Base-by-base conservation (phyloP, 352 stramenopile genomes). In the Pythium volutum region DNA sequence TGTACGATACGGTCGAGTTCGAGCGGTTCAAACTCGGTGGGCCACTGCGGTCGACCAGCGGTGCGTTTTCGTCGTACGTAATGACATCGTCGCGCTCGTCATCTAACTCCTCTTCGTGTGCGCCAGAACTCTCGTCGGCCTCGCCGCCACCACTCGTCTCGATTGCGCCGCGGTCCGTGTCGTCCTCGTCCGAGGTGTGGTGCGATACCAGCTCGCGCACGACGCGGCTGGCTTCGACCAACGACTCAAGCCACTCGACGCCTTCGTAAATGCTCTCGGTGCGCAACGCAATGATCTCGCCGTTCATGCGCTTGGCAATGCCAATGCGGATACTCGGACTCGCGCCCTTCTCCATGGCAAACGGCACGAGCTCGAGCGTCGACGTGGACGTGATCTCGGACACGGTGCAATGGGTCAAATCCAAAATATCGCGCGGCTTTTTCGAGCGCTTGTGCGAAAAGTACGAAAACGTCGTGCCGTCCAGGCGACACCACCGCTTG, bases 231-330 rank as follows among this genome's bases (percentile, higher is more conserved):
- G 83, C 83, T 54, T 92, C 80, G 2, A 73, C 85, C 11, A 92
- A 69, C 2, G 79, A 88, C 50, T 93, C 84, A 4, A 93, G 66
- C 84, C 84, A 93, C 55, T 93, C 84, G 33, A 81, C 81, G 18
- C 84, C 84, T 71, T 93, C 84, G 51, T 89, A 89, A 42, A 91
- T 88, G 52, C 76, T 90, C 47, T 93, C 84, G 0, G 81, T 89
- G 23, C 81, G 74, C 25, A 93, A 41, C 5, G 83, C 81, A 15
- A 91, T 38, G 22, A 88, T 77, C 57, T 91, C 79, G 2, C 84
- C 84, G 27, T 81, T 88, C 0, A 74, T 66, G 47, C 54, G 26
- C 22, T 87, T 88, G 26, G 75, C 76, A 43, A 93, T 89, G 4
- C 78, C 81, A 25, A 93, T 90, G 15, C 76, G 77, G 57, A 90